Evolutionary conservation across 139 green algal genomes (phyloP).

Genomic region (Tetraselmis striata): DNA sequence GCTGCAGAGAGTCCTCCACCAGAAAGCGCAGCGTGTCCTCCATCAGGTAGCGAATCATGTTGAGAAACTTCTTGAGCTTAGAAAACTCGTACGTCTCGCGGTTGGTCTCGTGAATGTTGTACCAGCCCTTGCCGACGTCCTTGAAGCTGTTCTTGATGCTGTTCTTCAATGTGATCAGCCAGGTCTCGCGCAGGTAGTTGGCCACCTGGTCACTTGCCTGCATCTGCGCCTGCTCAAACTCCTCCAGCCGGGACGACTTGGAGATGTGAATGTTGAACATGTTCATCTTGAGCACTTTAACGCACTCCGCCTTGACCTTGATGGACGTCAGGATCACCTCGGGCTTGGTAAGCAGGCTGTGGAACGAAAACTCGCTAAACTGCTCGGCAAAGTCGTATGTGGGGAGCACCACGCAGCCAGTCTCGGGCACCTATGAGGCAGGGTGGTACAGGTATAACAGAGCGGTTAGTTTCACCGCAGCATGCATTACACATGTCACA

Average conservation of each 20-base stretch:
- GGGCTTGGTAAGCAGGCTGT: conserved; percentile 66
- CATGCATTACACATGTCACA: too few species aligned
- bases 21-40: conserved; percentile 71
- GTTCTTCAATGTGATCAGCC: conserved; percentile 33
- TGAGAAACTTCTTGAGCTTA: conserved; percentile 58
- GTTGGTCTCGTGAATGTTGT: conserved; percentile 66
- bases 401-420: conserved; percentile 37
- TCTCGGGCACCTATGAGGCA: neutral
- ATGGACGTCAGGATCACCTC: conserved; percentile 54
- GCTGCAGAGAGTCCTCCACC: conserved; percentile 43
- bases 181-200: conserved; percentile 69
- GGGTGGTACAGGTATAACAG: too few species aligned
- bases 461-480: too few species aligned
- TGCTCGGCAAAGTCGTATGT: conserved; percentile 64
- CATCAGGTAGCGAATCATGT: conserved; percentile 54
- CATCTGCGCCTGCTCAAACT: conserved; percentile 70
- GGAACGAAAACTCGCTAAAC: conserved; percentile 70
- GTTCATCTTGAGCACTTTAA: conserved; percentile 58
- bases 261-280: conserved; percentile 55
- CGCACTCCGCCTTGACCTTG: conserved; percentile 40
- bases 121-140: conserved; percentile 78
- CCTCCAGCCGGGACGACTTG: conserved; percentile 66
- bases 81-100: conserved; percentile 57
- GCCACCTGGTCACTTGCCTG: conserved; percentile 34
- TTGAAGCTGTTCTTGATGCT: conserved; percentile 41